Evolutionary conservation across 148 eudicot genomes (phyloP).

Genomic region (Dianthus caryophyllus): DNA sequence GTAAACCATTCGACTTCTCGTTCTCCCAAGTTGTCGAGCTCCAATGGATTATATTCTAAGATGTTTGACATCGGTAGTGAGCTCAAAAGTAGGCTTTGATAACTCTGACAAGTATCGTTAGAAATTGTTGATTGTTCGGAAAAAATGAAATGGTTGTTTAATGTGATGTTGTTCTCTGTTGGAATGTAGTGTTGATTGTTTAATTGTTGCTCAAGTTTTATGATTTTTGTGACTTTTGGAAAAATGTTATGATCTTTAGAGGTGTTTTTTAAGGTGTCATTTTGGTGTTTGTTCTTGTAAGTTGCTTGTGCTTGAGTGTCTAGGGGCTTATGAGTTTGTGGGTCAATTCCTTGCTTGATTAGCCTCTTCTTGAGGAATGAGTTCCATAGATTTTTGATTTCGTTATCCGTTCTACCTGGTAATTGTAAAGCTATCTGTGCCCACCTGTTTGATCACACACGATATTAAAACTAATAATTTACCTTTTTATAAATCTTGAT

Average conservation of each 20-base stretch:
- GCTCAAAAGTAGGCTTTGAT: constrained; percentile 1
- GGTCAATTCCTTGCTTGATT: constrained; percentile 70
- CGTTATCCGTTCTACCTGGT: constrained; percentile 93
- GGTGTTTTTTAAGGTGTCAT: constrained; percentile 14
- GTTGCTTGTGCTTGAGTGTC: constrained; percentile 17
- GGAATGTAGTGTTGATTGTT: not conserved
- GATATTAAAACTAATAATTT: no score
- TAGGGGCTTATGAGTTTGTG: constrained; percentile 62
- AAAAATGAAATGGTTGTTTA: constrained; percentile 31
- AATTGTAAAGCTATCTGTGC: constrained; percentile 78
- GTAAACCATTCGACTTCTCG: constrained; percentile 23
- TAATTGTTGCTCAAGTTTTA: constrained; percentile 4
- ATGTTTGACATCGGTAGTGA: not conserved
- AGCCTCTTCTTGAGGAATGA: constrained; percentile 61
- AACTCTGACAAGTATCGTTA: constrained; percentile 9
- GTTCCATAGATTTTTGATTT: constrained; percentile 81
- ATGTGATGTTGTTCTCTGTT: constrained; percentile 12
- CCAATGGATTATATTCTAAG: constrained; percentile 3
- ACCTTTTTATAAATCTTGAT: no score
- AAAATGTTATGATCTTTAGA: constrained; percentile 11
- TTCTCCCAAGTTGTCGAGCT: constrained; percentile 19
- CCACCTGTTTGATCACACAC: constrained; percentile 44
- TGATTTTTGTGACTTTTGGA: constrained; percentile 13
- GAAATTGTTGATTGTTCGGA: constrained; percentile 7
- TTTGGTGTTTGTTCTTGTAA: constrained; percentile 12